These are phyloP conservation scores for Crucihimalaya himalaica DNA, from an alignment of 345 rosid genomes.

Conservation along the genomic window DNA sequence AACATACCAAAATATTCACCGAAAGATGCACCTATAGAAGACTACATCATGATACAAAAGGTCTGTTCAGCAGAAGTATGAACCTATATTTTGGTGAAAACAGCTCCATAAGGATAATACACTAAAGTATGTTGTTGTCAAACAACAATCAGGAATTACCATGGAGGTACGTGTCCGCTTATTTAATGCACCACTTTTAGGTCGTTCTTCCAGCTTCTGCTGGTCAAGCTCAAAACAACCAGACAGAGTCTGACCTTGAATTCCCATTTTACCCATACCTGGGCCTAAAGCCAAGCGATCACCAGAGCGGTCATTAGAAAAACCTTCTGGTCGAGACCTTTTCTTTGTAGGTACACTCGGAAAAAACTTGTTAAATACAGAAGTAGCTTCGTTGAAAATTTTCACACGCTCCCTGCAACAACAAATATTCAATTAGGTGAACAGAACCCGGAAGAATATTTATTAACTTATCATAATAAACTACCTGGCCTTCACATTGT, in stretches of 20 bases:
- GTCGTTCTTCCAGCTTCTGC: conserved; percentile 74
- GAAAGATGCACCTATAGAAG: conserved; percentile 8
- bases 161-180: conserved; percentile 93
- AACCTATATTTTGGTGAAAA: conserved; percentile 13
- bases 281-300: conserved; percentile 65
- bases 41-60: conserved; percentile 19
- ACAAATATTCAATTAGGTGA: conserved; percentile 38
- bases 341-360: conserved; percentile 77
- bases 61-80: conserved; percentile 15
- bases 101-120: conserved; percentile 8
- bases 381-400: conserved; percentile 76
- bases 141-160: conserved; percentile 70
- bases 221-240: conserved; percentile 74
- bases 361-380: conserved; percentile 75
- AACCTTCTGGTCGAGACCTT: conserved; percentile 79
- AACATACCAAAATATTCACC: background rate
- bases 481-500: conserved; percentile 81
- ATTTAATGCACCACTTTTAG: conserved; percentile 65
- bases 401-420: conserved; percentile 76
- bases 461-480: conserved; percentile 40
- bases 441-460: conserved; percentile 24
- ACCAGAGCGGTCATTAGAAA: conserved; percentile 64
- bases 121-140: conserved; percentile 19
- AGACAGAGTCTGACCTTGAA: conserved; percentile 59
- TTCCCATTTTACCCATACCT: conserved; percentile 68